These are phyloP conservation scores for Vanrija sp. DNA, from an alignment of 1,284 basidiomycete genomes.

Conservation along the genomic window DNA sequence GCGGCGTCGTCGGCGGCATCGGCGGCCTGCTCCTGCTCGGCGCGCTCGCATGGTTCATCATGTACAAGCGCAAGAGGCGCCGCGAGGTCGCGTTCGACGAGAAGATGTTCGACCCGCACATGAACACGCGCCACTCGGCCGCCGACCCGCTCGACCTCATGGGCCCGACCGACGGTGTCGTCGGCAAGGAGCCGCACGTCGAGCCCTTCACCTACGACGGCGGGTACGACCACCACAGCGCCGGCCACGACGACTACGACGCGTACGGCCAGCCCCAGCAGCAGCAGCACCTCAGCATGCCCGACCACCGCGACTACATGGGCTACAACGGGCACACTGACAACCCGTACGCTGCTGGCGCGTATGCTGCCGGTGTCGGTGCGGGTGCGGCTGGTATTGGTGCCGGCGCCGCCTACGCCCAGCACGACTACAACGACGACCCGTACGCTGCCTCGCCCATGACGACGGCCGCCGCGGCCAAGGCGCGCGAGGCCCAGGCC, in stretches of 20 bases:
- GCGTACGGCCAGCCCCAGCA: constrained; percentile 4
- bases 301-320: constrained; percentile 41
- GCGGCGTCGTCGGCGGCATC: constrained; percentile 49
- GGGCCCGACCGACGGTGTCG: constrained; percentile 29
- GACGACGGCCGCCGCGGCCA: constrained; percentile 30
- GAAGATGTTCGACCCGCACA: constrained; percentile 46
- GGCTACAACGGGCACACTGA: constrained; percentile 10
- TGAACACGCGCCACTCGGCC: constrained; percentile 36
- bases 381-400: constrained; percentile 20
- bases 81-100: constrained; percentile 46
- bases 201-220: constrained; percentile 17
- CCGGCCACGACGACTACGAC: background rate
- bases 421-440: constrained; percentile 14
- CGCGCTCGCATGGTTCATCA: constrained; percentile 39
- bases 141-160: constrained; percentile 41
- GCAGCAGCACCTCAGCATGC: constrained; percentile 35
- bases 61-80: constrained; percentile 27
- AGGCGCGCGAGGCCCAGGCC: constrained; percentile 34
- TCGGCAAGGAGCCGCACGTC: constrained; percentile 21
- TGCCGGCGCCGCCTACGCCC: constrained; percentile 5
- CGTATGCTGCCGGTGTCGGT: constrained; percentile 23
- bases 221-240: background rate
- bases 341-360: constrained; percentile 23
- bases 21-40: constrained; percentile 34
- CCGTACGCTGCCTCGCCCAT: constrained; percentile 8